These are phyloP conservation scores for Arachis monticola DNA, from an alignment of 331 rosid genomes.

Conservation along the genomic window DNA sequence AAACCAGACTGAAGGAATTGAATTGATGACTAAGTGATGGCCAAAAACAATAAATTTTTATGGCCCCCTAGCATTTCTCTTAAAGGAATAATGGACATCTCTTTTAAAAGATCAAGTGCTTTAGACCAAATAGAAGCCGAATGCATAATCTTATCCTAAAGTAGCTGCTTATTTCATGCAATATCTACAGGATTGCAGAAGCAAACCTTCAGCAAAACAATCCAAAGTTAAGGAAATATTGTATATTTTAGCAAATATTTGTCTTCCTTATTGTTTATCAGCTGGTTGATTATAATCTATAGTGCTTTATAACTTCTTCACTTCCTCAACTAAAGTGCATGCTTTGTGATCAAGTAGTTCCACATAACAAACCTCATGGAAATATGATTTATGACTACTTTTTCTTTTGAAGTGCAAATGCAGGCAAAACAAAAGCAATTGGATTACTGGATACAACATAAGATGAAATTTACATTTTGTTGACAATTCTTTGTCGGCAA, in stretches of 20 bases:
- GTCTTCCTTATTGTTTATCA: not conserved
- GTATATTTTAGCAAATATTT: too few relatives aligned
- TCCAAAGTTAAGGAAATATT: not conserved
- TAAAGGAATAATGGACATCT: not conserved
- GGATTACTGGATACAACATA: conserved; percentile 3
- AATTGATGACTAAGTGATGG: too few relatives aligned
- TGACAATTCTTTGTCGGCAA: conserved; percentile 61
- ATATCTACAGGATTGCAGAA: not conserved
- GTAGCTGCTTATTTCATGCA: not conserved
- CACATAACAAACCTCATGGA: not conserved
- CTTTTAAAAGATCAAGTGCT: not conserved
- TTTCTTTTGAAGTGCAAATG: not conserved
- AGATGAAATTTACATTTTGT: conserved; percentile 62
- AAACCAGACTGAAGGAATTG: too few relatives aligned
- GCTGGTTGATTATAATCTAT: not conserved
- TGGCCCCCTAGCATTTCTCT: too few relatives aligned
- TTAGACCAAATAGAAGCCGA: not conserved
- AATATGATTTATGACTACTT: not conserved
- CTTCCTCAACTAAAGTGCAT: not conserved
- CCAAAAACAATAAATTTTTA: too few relatives aligned
- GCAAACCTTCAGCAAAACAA: not conserved
- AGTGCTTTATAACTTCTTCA: not conserved
- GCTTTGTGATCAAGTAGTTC: not conserved
- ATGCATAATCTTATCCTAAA: not conserved
- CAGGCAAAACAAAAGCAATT: not conserved